Conservation (phyloP, 805 yeast species). For the Candida dendrica region DNA sequence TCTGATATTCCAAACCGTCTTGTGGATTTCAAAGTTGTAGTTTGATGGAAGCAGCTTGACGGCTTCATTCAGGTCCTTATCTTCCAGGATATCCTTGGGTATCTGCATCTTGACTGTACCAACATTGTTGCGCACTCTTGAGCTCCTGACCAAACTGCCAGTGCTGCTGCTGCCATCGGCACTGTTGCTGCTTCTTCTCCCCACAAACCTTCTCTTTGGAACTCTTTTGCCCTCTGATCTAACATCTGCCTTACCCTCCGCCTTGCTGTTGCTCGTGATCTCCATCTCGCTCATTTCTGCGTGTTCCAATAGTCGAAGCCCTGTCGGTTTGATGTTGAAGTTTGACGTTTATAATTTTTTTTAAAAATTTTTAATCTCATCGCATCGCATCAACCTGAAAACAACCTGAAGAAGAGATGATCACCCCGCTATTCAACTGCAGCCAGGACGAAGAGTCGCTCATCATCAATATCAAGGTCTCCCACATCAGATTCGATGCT, state of each 20-base stretch:
- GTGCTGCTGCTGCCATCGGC: constrained; percentile 6
- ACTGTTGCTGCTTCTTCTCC: constrained; percentile 22
- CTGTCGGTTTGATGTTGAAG: background rate
- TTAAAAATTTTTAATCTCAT: background rate
- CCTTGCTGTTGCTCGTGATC: background rate
- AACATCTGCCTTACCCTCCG: no score
- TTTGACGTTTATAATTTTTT: background rate
- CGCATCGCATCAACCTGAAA: background rate
- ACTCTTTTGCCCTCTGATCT: constrained; percentile 16
- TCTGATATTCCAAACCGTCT: constrained; percentile 87
- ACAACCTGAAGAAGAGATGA: constrained; percentile 41
- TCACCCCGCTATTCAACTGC: constrained; percentile 79
- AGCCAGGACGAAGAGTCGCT: constrained; percentile 71
- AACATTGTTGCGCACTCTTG: constrained; percentile 27
- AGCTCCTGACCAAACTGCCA: constrained; percentile 5
- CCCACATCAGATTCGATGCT: constrained; percentile 68
- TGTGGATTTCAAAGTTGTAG: constrained; percentile 93
- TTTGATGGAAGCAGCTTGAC: constrained; percentile 77
- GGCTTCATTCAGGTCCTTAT: constrained; percentile 78
- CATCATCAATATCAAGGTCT: constrained; percentile 54
- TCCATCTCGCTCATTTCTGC: background rate
- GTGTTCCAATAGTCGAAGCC: background rate
- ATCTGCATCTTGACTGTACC: constrained; percentile 75
- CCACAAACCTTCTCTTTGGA: constrained; percentile 57
- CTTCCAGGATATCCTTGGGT: constrained; percentile 77